Base-by-base conservation (phyloP, 441 rosid genomes). In the Bruguiera hainesii region DNA sequence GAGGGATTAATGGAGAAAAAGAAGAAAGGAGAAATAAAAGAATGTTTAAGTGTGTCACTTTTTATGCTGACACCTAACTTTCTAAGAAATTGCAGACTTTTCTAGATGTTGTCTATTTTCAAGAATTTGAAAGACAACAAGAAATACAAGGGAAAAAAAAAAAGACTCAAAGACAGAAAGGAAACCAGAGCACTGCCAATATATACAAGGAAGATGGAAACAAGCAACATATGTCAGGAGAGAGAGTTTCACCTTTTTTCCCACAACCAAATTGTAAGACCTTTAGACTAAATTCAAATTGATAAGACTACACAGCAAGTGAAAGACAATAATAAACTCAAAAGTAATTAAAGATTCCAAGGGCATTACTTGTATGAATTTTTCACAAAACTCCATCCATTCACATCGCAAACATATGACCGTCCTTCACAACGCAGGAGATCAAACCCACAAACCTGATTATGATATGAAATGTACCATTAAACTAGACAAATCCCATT, bases 311-410 rank as follows among this genome's bases (percentile, higher is more conserved):
- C 16, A 11, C 48, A 3, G 15, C 48, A 13, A 42, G 48, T 42
- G 48, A 42, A 42, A 42, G 48, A 42, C 18, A 15, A 55, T 26
- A 55, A 9, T 55, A 67, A 39, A 23, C 63, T 42, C 23, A 39
- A 61, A 39, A 5, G 19, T 37, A 16, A 21, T 39, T 25, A 5
- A 42, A 61, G n/a, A 31, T 42, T 11, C 33, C 63, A 26, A 29
- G 33, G 66, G 74, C 75, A 66, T 84, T 88, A 96, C 99, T 96
- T 96, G 86, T 93, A 82, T 51, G 99, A 96, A 79, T 96, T 96
- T 86, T 96, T 93, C 83, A 96, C 99, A 82, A 93, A 96, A 84
- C 99, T 93, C 99, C 99, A 96, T 56, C 99, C 99, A 82, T 96
- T 96, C 66, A 96, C 99, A 85, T 96, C 99, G 75, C 98, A 96